Conservation (phyloP, 768 basidiomycete genomes). For the Agrocybe pediades region DNA sequence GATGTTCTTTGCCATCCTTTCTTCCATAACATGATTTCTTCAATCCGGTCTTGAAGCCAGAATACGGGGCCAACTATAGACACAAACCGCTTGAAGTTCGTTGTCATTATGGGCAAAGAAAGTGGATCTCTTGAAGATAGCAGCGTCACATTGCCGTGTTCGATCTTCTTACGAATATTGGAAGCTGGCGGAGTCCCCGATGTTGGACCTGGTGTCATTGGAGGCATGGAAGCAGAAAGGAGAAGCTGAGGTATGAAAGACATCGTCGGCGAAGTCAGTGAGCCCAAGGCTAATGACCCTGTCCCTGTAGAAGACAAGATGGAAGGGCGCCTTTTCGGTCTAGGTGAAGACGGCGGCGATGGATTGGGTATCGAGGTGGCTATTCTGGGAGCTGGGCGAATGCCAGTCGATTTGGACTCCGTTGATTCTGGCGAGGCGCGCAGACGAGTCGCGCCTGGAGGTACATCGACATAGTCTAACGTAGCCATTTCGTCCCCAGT, state of each 20-base stretch:
- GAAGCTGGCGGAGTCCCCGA: slow-evolving; percentile 9
- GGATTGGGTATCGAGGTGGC: slow-evolving; percentile 44
- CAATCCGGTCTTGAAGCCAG: slow-evolving; percentile 87
- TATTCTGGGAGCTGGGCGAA: slow-evolving; percentile 43
- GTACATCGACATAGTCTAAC: slow-evolving; percentile 50
- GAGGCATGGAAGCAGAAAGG: slow-evolving; percentile 32
- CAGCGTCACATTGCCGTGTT: slow-evolving; percentile 37
- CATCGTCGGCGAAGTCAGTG: slow-evolving; percentile 31
- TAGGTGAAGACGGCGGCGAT: slow-evolving; percentile 33
- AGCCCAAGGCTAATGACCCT: neutral
- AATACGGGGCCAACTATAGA: slow-evolving; percentile 77
- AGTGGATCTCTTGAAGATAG: slow-evolving; percentile 68
- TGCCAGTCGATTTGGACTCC: slow-evolving; percentile 18
- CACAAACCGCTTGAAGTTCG: slow-evolving; percentile 83
- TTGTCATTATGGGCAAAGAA: slow-evolving; percentile 74
- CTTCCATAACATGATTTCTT: slow-evolving; percentile 86
- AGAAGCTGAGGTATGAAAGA: slow-evolving; percentile 39
- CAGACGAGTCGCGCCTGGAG: slow-evolving; percentile 43
- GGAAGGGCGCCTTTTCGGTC: slow-evolving; percentile 20
- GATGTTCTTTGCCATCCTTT: slow-evolving; percentile 70
- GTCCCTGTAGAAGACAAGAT: slow-evolving; percentile 21
- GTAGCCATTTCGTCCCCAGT: slow-evolving; percentile 37
- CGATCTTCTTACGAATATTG: slow-evolving; percentile 21
- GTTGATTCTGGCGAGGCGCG: slow-evolving; percentile 8
- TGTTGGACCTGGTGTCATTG: slow-evolving; percentile 4